Evolutionary conservation across 2,329 filamentous ascomycete species (phyloP).

Genomic region (Cladophialophora chaetospira): DNA sequence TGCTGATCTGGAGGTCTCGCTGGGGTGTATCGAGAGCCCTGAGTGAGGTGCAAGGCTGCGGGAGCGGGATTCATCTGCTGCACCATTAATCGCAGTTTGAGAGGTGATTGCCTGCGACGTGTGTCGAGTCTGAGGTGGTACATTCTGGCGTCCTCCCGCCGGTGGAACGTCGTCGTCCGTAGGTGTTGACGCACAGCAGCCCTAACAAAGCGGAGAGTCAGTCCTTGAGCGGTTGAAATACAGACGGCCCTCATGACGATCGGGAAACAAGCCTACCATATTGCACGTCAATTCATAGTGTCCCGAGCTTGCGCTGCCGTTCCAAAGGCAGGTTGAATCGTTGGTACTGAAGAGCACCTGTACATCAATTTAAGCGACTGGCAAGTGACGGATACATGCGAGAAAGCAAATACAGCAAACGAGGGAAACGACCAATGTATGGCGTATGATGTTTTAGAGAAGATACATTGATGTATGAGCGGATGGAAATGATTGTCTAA

Average conservation of each 20-base stretch:
- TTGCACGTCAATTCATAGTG: constrained; percentile 14
- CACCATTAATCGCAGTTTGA: constrained; percentile 30
- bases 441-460: neutral
- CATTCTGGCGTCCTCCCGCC: constrained; percentile 9
- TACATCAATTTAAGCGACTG: neutral
- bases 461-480: neutral
- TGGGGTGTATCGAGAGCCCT: constrained; percentile 22
- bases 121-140: constrained; percentile 22
- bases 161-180: constrained; percentile 14
- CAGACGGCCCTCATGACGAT: too few relatives aligned
- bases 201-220: constrained; percentile 20
- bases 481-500: neutral
- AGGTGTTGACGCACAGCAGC: constrained; percentile 33
- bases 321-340: neutral
- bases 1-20: constrained; percentile 24
- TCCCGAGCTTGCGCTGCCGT: neutral
- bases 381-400: neutral
- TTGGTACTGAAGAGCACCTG: neutral
- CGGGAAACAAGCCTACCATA: constrained; percentile 16
- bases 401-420: neutral
- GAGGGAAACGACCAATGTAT: neutral
- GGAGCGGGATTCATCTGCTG: constrained; percentile 17
- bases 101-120: constrained; percentile 29
- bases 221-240: neutral
- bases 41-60: constrained; percentile 23